A percentile compares a stretch with the other conserved stretches of the same genome.
Conservation (phyloP, 2,329 filamentous ascomycete species). For the Epichloe gansuensis region DNA sequence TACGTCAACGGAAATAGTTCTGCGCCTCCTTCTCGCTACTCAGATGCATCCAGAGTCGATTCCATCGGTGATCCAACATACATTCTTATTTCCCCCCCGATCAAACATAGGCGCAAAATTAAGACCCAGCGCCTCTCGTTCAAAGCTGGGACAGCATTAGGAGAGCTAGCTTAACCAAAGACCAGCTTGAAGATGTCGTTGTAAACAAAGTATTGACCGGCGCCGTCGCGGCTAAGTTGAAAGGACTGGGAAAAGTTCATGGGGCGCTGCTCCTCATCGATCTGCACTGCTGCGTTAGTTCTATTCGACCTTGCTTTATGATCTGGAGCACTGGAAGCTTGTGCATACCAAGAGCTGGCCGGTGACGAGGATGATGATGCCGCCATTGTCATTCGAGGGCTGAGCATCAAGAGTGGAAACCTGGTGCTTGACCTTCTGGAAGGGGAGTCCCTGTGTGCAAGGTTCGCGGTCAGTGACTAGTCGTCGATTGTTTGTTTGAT, state of each 20-base stretch:
- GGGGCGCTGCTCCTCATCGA: conserved; percentile 72
- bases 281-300: conserved; percentile 32
- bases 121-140: neutral
- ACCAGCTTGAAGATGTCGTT: conserved; percentile 95
- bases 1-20: neutral
- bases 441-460: conserved; percentile 53
- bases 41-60: neutral
- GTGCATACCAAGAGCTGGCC: conserved; percentile 65
- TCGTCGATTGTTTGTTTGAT: neutral
- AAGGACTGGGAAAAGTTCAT: conserved; percentile 90
- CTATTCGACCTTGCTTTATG: neutral
- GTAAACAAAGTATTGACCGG: conserved; percentile 69
- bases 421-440: conserved; percentile 68
- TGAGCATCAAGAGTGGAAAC: conserved; percentile 72
- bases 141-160: neutral
- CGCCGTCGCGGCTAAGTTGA: conserved; percentile 60
- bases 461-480: neutral
- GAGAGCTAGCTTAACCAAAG: conserved; percentile 36
- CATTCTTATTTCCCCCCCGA: neutral
- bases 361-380: conserved; percentile 78
- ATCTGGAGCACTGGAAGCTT: neutral
- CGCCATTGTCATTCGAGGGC: conserved; percentile 50
- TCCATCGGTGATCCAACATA: neutral
- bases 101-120: neutral
- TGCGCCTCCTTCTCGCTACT: conserved; percentile 3